phyloP scores from a whole-genome alignment of 352 stramenopile species.

The Phytophthora tentaculata region DNA sequence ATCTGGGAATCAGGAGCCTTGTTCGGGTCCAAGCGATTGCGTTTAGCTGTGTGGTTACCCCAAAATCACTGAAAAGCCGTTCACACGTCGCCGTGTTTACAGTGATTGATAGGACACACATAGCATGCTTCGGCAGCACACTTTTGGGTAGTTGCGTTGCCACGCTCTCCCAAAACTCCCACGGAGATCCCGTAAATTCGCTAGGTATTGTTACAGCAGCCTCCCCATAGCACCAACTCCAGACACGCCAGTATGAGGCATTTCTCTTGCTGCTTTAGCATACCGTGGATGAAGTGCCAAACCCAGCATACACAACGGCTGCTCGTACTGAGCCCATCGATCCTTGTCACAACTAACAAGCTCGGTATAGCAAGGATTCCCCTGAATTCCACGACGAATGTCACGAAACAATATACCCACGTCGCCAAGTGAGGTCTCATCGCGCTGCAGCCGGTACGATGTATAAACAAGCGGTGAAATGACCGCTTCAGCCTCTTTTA shows the following conservation, averaged over 20 bases:
- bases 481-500: not conserved
- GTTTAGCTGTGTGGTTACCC: no score
- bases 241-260: not conserved
- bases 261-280: not conserved
- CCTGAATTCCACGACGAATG: not conserved
- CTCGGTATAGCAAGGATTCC: not conserved
- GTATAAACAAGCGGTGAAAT: not conserved
- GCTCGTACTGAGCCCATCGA: not conserved
- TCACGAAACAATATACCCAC: not conserved
- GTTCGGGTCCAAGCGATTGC: no score
- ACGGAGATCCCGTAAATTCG: not conserved
- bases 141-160: not conserved
- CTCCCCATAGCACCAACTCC: not conserved
- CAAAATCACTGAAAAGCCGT: not conserved
- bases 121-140: not conserved
- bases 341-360: not conserved
- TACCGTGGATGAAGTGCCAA: not conserved
- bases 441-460: not conserved
- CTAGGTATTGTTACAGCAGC: not conserved
- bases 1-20: no score
- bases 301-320: not conserved
- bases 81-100: not conserved
- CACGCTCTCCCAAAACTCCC: not conserved
- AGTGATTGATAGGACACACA: not conserved
- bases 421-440: not conserved